A percentile compares a stretch with the other conserved stretches of the same genome.
phyloP scores from a whole-genome alignment of 2,329 filamentous ascomycete species.

The Phaeophleospora eucalypticola region DNA sequence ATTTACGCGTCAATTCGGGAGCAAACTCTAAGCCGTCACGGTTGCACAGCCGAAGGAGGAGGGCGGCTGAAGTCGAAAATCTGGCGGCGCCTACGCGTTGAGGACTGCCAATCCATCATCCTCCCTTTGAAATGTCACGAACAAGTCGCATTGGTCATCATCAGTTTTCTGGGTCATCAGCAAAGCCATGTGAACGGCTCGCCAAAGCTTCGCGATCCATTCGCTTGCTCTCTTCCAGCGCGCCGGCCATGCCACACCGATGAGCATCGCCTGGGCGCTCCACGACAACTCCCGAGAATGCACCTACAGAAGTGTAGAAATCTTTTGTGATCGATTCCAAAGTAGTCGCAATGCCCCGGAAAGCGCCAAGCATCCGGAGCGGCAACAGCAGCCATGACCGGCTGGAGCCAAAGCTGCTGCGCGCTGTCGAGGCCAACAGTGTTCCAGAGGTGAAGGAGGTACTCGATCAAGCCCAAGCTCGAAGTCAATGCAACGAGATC shows the following conservation, averaged over 20 bases:
- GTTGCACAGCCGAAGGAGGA: not conserved
- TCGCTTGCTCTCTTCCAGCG: not conserved
- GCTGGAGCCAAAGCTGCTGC: conserved; percentile 40
- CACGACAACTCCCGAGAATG: not conserved
- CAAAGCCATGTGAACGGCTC: no score
- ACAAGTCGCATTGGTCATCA: not conserved
- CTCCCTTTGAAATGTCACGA: not conserved
- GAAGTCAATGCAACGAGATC: conserved; percentile 36
- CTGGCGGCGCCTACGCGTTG: not conserved
- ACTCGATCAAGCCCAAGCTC: conserved; percentile 32
- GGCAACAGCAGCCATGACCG: conserved; percentile 24
- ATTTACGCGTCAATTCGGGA: not conserved
- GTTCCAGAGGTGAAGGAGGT: conserved; percentile 32
- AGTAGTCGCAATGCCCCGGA: conserved; percentile 10
- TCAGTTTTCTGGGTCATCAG: no score
- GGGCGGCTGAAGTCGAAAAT: not conserved
- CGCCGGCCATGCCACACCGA: not conserved
- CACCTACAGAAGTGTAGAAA: not conserved
- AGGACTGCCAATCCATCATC: not conserved
- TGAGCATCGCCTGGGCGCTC: no score
- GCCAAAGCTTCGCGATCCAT: no score
- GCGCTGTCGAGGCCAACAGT: conserved; percentile 38
- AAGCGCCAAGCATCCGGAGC: conserved; percentile 15
- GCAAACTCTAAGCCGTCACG: not conserved
- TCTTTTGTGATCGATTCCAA: not conserved